A percentile compares a stretch with the other conserved stretches of the same genome.
Evolutionary conservation across 2,329 filamentous ascomycete species (phyloP).

Genomic region (Monascus ruber): DNA sequence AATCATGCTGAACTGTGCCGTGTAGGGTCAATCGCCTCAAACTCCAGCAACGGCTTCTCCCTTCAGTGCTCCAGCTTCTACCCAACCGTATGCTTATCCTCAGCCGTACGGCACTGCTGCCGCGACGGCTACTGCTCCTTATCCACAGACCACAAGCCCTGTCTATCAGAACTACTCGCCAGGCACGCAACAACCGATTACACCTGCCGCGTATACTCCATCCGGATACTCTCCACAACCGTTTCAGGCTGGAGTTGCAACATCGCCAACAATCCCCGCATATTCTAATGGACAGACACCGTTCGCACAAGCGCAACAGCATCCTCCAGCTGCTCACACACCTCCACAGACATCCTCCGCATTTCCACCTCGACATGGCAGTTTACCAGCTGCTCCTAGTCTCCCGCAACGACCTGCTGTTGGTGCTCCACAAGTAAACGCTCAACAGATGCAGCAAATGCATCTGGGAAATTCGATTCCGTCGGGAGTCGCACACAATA

Average conservation of each 20-base stretch:
- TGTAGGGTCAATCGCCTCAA: constrained; percentile 32
- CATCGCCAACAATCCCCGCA: constrained; percentile 17
- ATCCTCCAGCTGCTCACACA: constrained; percentile 31
- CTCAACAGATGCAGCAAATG: constrained; percentile 46
- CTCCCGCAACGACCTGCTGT: constrained; percentile 52
- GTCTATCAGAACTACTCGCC: constrained; percentile 26
- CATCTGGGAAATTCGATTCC: constrained; percentile 39
- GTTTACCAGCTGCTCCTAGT: constrained; percentile 44
- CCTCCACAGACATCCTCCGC: constrained; percentile 26
- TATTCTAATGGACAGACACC: constrained; percentile 33
- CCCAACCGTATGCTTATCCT: constrained; percentile 27
- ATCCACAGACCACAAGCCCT: constrained; percentile 31
- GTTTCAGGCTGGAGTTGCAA: constrained; percentile 12
- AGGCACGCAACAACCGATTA: constrained; percentile 24
- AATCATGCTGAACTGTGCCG: not conserved
- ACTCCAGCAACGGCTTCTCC: constrained; percentile 26
- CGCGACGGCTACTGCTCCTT: constrained; percentile 17
- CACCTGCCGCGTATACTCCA: constrained; percentile 19
- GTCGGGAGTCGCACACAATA: constrained; percentile 15
- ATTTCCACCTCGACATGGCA: constrained; percentile 40
- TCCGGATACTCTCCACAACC: constrained; percentile 21
- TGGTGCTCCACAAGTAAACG: constrained; percentile 41
- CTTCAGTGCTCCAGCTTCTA: constrained; percentile 18
- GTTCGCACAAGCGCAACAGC: constrained; percentile 32
- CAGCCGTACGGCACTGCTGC: constrained; percentile 32